These are phyloP conservation scores for Sclerotiophoma versabilis DNA, from an alignment of 2,329 filamentous ascomycete genomes.

Conservation along the genomic window DNA sequence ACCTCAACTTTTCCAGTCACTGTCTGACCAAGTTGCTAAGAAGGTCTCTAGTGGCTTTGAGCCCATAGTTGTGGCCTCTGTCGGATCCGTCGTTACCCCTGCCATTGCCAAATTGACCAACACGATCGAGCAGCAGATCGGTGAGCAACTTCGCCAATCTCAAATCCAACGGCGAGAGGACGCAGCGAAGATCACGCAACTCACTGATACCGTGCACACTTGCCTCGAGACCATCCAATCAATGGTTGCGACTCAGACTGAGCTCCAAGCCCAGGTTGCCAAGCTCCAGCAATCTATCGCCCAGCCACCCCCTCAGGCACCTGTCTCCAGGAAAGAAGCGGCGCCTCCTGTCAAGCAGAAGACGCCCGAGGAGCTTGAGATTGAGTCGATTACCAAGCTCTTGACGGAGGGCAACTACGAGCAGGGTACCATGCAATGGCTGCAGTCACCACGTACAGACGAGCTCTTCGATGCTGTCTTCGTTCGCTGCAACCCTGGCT, in stretches of 20 bases:
- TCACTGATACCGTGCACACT: conserved; percentile 71
- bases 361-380: conserved; percentile 63
- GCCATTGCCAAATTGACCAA: conserved; percentile 71
- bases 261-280: conserved; percentile 67
- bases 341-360: conserved; percentile 53
- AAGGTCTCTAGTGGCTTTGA: conserved; percentile 74
- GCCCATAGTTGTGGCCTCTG: conserved; percentile 66
- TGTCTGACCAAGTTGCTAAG: conserved; percentile 75
- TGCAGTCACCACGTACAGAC: conserved; percentile 66
- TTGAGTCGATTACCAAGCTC: conserved; percentile 66
- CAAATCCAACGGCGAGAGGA: conserved; percentile 62
- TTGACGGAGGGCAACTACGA: conserved; percentile 65
- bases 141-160: conserved; percentile 59
- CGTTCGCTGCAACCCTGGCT: conserved; percentile 63
- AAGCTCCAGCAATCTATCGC: conserved; percentile 53
- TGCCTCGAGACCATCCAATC: conserved; percentile 73
- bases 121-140: conserved; percentile 70
- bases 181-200: conserved; percentile 72
- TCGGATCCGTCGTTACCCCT: conserved; percentile 63
- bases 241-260: conserved; percentile 72
- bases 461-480: conserved; percentile 70
- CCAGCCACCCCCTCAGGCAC: conserved; percentile 31
- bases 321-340: conserved; percentile 33
- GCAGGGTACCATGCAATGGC: conserved; percentile 62
- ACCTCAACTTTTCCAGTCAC: conserved; percentile 72